Base-by-base conservation (phyloP, 2,329 filamentous ascomycete species). In the Bisporella sp. region DNA sequence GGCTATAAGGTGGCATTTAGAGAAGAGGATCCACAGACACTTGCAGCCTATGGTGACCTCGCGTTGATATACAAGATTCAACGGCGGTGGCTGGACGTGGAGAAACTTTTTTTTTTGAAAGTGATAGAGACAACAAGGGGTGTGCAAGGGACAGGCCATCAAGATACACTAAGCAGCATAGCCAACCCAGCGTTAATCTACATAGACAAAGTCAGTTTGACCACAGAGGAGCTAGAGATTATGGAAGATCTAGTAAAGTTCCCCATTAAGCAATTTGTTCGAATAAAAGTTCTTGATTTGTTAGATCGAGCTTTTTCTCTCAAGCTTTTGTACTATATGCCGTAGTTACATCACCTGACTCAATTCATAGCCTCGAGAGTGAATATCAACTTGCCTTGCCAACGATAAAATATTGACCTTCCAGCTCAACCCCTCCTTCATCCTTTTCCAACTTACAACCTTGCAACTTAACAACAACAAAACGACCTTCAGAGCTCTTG, bases 101-200 rank as follows among this genome's bases (percentile, higher is more conserved):
- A 51, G 32, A 29, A 48, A 7, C 51, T 33, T 47, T 44, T 53
- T 33, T 47, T 44, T 48, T 21, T 48, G 44, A 43, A 53, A 51
- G 51, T 53, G 35, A 47, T 49, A 46, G 32, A 47, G 47, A 43
- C 32, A 46, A 49, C 47, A 42, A 53, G 47, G 45, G 11, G 45
- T n/a, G 46, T 49, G 35, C 44, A 41, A 46, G 50, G 46, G 30
- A 13, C 28, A 32, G 47, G 50, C 13, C 33, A 49, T 47, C 42
- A 12, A 42, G 46, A 46, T 31, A 53, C 47, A 12, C 47, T 53
- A 37, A 45, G 12, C 37, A 53, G 50, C 6, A 53, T 53, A 41
- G 47, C 41, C 37, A 53, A 53, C 42, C 42, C 49, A 32, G 47
- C 47, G 13, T 53, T 46, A 47, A 53, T 37, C 9, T 49, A 53